These are phyloP conservation scores for Saccharomycopsis vini DNA, from an alignment of 805 yeast genomes.

Conservation along the genomic window DNA sequence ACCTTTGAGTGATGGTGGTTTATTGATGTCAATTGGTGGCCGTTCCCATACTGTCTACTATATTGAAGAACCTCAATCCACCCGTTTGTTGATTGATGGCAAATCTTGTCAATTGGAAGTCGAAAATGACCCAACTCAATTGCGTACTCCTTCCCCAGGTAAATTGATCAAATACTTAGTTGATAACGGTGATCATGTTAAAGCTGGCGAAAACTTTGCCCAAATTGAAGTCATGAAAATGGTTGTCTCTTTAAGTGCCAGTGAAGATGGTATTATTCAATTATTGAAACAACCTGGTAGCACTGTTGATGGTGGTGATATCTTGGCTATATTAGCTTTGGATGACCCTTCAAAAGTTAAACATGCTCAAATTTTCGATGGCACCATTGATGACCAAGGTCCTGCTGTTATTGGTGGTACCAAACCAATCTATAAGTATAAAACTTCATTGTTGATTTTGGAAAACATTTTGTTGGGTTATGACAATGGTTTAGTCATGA, in stretches of 20 bases:
- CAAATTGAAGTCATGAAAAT: conserved; percentile 99
- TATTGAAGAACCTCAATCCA: conserved; percentile 95
- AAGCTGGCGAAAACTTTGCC: conserved; percentile 89
- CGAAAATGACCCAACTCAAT: conserved; percentile 97
- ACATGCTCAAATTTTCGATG: conserved; percentile 92
- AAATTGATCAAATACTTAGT: conserved; percentile 88
- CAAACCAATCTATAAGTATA: conserved; percentile 72
- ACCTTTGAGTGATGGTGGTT: conserved; percentile 90
- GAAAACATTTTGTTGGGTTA: conserved; percentile 79
- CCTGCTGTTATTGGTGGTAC: conserved; percentile 75
- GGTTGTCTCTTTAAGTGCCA: conserved; percentile 96
- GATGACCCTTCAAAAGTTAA: conserved; percentile 97
- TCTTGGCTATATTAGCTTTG: conserved; percentile 84
- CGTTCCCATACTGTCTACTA: conserved; percentile 92
- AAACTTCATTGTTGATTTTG: conserved; percentile 48
- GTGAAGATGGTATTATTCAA: conserved; percentile 89
- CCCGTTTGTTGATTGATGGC: conserved; percentile 89
- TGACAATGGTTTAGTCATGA: conserved; percentile 93
- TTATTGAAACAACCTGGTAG: conserved; percentile 96
- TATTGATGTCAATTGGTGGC: conserved; percentile 81
- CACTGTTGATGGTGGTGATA: conserved; percentile 94
- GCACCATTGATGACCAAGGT: conserved; percentile 85
- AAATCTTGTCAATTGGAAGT: conserved; percentile 90
- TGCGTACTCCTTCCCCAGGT: conserved; percentile 99
- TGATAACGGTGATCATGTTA: conserved; percentile 90